These are phyloP conservation scores for Fusarium sp. DNA, from an alignment of 2,329 filamentous ascomycete genomes.

Conservation along the genomic window DNA sequence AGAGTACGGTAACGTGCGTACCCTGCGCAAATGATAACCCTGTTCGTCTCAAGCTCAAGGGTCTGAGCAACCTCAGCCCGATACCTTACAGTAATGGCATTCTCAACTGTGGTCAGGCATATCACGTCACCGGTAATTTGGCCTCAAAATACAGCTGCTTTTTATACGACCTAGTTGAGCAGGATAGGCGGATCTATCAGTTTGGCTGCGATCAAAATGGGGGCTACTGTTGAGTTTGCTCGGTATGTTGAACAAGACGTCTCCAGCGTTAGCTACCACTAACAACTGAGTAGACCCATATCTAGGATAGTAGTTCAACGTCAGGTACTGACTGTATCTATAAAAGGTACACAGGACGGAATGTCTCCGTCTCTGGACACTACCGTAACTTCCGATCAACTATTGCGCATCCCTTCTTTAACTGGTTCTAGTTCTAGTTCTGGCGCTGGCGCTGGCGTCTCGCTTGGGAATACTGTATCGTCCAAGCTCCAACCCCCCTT, in stretches of 20 bases:
- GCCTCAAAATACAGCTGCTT: background rate
- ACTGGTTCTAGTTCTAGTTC: slow-evolving; percentile 10
- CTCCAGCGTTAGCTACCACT: slow-evolving; percentile 6
- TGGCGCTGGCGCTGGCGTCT: slow-evolving; percentile 26
- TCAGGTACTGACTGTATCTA: background rate
- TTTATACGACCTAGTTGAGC: background rate
- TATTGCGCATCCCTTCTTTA: slow-evolving; percentile 19
- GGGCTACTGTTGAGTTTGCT: background rate
- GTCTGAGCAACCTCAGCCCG: slow-evolving; percentile 34
- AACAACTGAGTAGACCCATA: slow-evolving; percentile 23
- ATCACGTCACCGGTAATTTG: slow-evolving; percentile 29
- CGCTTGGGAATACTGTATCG: slow-evolving; percentile 13
- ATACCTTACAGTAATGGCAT: slow-evolving; percentile 10
- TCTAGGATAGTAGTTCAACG: background rate
- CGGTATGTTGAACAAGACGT: slow-evolving; percentile 9
- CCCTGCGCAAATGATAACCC: slow-evolving; percentile 10
- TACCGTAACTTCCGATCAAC: slow-evolving; percentile 8
- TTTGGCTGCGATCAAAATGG: slow-evolving; percentile 13
- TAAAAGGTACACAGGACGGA: slow-evolving; percentile 20
- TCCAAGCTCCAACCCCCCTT: background rate
- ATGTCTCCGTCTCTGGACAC: slow-evolving; percentile 21
- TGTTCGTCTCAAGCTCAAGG: slow-evolving; percentile 20
- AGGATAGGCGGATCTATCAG: background rate
- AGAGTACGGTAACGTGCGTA: slow-evolving; percentile 8
- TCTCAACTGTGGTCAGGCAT: slow-evolving; percentile 22